phyloP scores from a whole-genome alignment of 257 asterid genomes.

The Solanum megistacrolobum region DNA sequence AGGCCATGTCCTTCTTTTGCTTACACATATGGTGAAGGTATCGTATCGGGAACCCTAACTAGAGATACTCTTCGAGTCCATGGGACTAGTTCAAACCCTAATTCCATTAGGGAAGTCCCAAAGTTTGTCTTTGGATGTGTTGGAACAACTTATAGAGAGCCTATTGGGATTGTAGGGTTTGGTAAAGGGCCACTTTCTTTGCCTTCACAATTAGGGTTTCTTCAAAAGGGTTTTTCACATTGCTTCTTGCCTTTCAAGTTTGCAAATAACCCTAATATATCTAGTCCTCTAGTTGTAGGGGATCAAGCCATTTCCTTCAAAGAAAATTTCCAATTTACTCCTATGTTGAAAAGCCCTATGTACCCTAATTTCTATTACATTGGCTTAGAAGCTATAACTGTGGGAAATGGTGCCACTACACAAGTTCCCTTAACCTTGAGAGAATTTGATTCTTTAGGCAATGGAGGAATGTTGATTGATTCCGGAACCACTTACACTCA shows the following conservation, averaged over 20 bases:
- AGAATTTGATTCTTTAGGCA: constrained; percentile 46
- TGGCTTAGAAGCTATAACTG: constrained; percentile 40
- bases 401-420: constrained; percentile 21
- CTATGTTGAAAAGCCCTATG: constrained; percentile 44
- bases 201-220: constrained; percentile 71
- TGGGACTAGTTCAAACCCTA: constrained; percentile 12
- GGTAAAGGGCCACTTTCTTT: constrained; percentile 67
- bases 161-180: constrained; percentile 64
- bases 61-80: constrained; percentile 48
- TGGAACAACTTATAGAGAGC: constrained; percentile 50
- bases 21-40: constrained; percentile 59
- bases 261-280: constrained; percentile 58
- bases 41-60: constrained; percentile 43
- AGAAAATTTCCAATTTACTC: constrained; percentile 55
- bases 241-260: constrained; percentile 67
- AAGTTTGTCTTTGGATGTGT: constrained; percentile 58
- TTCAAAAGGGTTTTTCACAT: constrained; percentile 57
- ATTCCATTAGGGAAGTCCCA: constrained; percentile 27
- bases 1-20: constrained; percentile 80
- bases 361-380: constrained; percentile 65
- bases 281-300: constrained; percentile 59
- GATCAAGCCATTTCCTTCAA: constrained; percentile 50
- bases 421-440: constrained; percentile 35
- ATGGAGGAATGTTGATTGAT: constrained; percentile 68
- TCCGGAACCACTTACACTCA: constrained; percentile 77